These are phyloP conservation scores for Phytophthora cactorum DNA, from an alignment of 352 stramenopile genomes.

Conservation along the genomic window DNA sequence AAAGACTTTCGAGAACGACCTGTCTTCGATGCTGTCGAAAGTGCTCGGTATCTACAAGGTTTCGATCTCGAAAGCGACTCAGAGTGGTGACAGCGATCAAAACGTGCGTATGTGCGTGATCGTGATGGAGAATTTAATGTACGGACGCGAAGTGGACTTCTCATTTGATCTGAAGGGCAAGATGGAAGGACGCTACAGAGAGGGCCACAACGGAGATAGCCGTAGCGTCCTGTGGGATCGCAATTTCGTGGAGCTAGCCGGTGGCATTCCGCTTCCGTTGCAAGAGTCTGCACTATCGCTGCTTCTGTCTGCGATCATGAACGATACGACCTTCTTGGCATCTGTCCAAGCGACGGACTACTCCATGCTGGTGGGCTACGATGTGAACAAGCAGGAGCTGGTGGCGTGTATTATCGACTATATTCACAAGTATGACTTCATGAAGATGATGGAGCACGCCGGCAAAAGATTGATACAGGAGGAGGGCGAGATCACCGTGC, in stretches of 20 bases:
- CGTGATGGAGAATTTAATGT: conserved; percentile 91
- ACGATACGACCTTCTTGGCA: conserved; percentile 86
- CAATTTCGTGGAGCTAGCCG: conserved; percentile 88
- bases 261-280: conserved; percentile 80
- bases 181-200: conserved; percentile 84
- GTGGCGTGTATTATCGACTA: conserved; percentile 92
- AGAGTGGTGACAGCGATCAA: conserved; percentile 63
- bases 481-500: conserved; percentile 88
- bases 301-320: conserved; percentile 84
- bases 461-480: conserved; percentile 90
- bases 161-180: conserved; percentile 91
- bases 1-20: conserved; percentile 86
- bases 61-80: conserved; percentile 60
- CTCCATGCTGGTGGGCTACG: conserved; percentile 89
- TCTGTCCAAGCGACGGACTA: conserved; percentile 89
- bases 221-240: conserved; percentile 82
- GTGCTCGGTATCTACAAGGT: conserved; percentile 90
- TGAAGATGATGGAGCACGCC: conserved; percentile 91
- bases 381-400: conserved; percentile 87
- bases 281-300: conserved; percentile 86
- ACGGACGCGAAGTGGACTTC: conserved; percentile 85
- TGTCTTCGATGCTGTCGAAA: conserved; percentile 90
- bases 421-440: conserved; percentile 92
- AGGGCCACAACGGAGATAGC: conserved; percentile 33
- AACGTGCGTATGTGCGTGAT: conserved; percentile 85